Base-by-base conservation (phyloP, 2,329 filamentous ascomycete genomes). In the Penicillium sp. region DNA sequence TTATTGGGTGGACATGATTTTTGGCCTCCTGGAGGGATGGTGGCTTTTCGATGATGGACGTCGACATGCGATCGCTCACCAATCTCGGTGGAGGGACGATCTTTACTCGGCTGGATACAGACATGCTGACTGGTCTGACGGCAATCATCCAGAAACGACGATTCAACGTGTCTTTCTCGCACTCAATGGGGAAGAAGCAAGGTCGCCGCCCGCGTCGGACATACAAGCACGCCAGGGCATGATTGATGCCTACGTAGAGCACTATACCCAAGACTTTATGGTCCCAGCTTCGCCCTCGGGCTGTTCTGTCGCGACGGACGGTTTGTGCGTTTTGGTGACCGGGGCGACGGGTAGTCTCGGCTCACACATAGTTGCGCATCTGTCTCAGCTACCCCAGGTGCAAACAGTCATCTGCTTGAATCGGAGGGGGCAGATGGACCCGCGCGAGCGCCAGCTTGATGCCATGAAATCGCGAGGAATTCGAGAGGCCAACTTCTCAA, bases 351-450 rank as follows among this genome's bases (percentile, higher is more conserved):
- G 76, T 1, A 73, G 70, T 50, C 52, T 78, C 1, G 75, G 76
- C 1, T 69, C 67, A 8, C 74, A 77, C 60, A 50, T 77, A 2
- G 70, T 80, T 7, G 68, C 75, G 22, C 56, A 68, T 29, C 56
- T 76, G 9, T 67, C 71, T 3, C 52, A 54, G 2, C 66, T 73
- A 3, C 54, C 64, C 1, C 42, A 59, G 13, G 67, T 76, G 2
- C 58, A 65, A 18, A 61, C 32, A 1, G 67, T 79, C 0, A 55
- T 81, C 5, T 83, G 80, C 52, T 57, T 83, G 11, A 83, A 83
- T 59, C 74, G 80, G 16, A 40, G 4, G 44, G 18, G 41, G n/a
- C 9, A 11, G 21, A 14, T 44, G 16, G 38, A 40, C 21, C 22
- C 24, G 29, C 42, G 22, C 6, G 22, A 45, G 41, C 41, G 41